These are phyloP conservation scores for Mortierella sp. DNA, from an alignment of 371 early-diverging fungal species.

Conservation along the genomic window DNA sequence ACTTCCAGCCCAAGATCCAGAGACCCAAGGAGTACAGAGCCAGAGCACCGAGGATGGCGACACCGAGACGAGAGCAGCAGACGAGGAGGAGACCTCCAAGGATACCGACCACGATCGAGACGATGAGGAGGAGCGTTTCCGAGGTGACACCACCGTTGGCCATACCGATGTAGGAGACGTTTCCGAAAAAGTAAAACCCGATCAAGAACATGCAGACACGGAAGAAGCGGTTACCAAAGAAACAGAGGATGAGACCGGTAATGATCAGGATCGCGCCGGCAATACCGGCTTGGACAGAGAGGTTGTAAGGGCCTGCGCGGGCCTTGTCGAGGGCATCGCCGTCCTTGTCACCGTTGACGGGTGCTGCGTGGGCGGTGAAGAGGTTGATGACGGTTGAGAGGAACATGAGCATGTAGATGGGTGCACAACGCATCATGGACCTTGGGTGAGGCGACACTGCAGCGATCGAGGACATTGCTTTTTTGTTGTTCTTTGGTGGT, in stretches of 20 bases:
- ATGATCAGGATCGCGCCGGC: conserved; percentile 73
- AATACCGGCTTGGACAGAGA: conserved; percentile 70
- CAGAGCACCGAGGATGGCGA: conserved; percentile 76
- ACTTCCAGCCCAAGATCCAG: conserved; percentile 73
- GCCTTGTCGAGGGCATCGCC: conserved; percentile 46
- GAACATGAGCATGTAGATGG: conserved; percentile 36
- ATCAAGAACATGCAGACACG: conserved; percentile 80
- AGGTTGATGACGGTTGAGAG: conserved; percentile 36
- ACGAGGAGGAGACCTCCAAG: conserved; percentile 69
- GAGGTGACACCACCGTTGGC: conserved; percentile 65
- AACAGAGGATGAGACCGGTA: conserved; percentile 71
- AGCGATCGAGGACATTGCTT: conserved; percentile 4
- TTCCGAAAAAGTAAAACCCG: conserved; percentile 82
- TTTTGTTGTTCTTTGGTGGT: background rate
- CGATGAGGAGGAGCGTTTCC: conserved; percentile 64
- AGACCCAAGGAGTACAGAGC: conserved; percentile 67
- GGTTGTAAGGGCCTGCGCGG: conserved; percentile 30
- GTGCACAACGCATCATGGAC: conserved; percentile 18
- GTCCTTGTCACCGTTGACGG: conserved; percentile 8
- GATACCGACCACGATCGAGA: conserved; percentile 68
- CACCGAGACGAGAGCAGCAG: conserved; percentile 61
- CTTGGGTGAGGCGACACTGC: conserved; percentile 12
- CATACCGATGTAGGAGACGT: conserved; percentile 55
- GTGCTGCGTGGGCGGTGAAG: conserved; percentile 26
- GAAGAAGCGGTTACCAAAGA: conserved; percentile 73